A percentile compares a stretch with the other conserved stretches of the same genome.
Conservation (phyloP, 202 grass and related monocot genomes). For the Panicum hallii region DNA sequence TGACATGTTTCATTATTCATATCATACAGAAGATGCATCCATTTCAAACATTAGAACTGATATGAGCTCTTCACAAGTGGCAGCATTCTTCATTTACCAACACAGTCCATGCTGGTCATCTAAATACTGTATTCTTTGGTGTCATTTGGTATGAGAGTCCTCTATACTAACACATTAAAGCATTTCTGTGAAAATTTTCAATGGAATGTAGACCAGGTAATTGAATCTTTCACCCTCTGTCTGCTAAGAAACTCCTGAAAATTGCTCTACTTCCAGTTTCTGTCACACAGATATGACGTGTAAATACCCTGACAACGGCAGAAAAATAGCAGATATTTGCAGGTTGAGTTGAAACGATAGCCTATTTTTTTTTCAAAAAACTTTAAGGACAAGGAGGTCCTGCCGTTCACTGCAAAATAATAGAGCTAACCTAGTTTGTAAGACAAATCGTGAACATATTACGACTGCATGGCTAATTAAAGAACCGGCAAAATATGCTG, state of each 20-base stretch:
- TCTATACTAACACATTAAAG: background rate
- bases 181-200: background rate
- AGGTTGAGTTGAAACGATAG: too few species aligned
- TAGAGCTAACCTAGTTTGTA: too few species aligned
- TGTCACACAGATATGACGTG: too few species aligned
- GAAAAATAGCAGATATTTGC: too few species aligned
- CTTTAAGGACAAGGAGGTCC: too few species aligned
- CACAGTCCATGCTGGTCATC: background rate
- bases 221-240: background rate
- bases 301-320: too few species aligned
- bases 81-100: slow-evolving; percentile 17
- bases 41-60: background rate
- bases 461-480: too few species aligned
- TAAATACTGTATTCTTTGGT: background rate
- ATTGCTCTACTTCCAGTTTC: background rate
- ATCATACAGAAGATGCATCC: background rate
- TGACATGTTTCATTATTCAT: too few species aligned
- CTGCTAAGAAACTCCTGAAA: background rate
- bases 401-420: too few species aligned
- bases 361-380: too few species aligned
- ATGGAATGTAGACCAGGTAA: background rate
- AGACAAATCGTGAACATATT: too few species aligned
- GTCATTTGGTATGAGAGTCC: background rate
- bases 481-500: too few species aligned
- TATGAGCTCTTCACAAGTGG: background rate